Conservation (phyloP, 202 grass and related monocot genomes). For the Carex arenaria region DNA sequence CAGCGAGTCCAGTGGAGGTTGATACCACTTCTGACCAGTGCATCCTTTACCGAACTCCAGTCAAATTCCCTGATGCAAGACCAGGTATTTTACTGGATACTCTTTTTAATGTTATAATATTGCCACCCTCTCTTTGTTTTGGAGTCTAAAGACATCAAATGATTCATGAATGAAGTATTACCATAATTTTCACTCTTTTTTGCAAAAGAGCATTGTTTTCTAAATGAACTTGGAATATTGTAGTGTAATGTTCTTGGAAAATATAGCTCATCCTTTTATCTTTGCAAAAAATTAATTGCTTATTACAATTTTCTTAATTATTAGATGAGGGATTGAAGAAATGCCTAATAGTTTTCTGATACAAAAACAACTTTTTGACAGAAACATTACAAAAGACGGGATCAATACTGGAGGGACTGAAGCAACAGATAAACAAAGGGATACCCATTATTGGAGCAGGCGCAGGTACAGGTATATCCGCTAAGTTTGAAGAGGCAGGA, state of each 20-base stretch:
- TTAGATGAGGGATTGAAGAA: conserved; percentile 20
- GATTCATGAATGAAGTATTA: not conserved
- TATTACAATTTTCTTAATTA: not conserved
- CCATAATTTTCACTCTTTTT: not conserved
- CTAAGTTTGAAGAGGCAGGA: conserved; percentile 93
- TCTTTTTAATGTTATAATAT: not conserved
- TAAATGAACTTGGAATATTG: not conserved
- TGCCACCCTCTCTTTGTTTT: not conserved
- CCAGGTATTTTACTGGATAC: conserved; percentile 32
- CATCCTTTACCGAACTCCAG: conserved; percentile 41
- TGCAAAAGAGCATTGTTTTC: not conserved
- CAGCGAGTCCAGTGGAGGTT: not conserved
- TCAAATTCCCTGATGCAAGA: conserved; percentile 71
- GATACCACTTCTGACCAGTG: conserved; percentile 10
- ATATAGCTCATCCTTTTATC: not conserved
- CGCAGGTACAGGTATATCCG: conserved; percentile 90
- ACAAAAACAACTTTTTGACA: conserved; percentile 52
- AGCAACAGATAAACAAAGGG: conserved; percentile 68
- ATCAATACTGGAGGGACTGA: conserved; percentile 52
- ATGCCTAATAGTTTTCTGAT: conserved; percentile 40
- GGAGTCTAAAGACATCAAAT: not conserved
- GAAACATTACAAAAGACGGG: conserved; percentile 67
- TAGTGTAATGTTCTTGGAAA: not conserved
- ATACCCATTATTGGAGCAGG: conserved; percentile 82
- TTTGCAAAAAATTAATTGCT: not conserved